Evolutionary conservation across 345 rosid genomes (phyloP), one percentile per base, ranked within the genome.

Genomic region (Sisymbrium altissimum): DNA sequence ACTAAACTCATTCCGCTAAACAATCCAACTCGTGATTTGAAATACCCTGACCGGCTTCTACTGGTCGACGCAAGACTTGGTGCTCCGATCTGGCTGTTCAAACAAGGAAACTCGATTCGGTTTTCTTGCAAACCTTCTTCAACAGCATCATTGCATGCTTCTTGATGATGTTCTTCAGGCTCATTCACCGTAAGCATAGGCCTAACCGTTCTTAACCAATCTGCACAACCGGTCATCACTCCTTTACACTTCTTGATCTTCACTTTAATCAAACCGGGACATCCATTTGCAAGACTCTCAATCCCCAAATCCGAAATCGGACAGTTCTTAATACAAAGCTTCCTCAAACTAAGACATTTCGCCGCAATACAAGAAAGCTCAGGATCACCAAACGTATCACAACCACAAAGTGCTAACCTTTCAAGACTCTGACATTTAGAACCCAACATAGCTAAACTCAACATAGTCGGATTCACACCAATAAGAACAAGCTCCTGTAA

Each of bases 241-340:
- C 84, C 83, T 80, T 78, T 79, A 61, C 97, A 90, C 61, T 90
- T 90, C 85, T 90, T 90, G 73, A 90, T 89, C 77, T 88, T 86
- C 68, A 90, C 90, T 76, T 90, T 90, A 7, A 85, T 84, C 80
- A 90, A 79, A 69, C 86, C 84, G 0, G 97, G 94, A 70, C 89
- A 90, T 33, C 96, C 96, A 5, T 59, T 71, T 1, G 89, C 96
- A 7, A 90, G 83, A 1, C 86, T 89, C 61, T 86, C 87, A 82
- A 90, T 70, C 5, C 89, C 94, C 3, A 60, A 66, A 67, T 88
- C 84, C 0, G 94, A 87, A 7, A 90, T 76, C 0, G 89, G 94
- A 55, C 97, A 90, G 41, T 85, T 86, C 80, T 90, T 90, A 67
- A 90, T 87, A 65, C 97, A 91, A 3, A 88, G 79, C 72, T 91